phyloP scores from a whole-genome alignment of 2,329 filamentous ascomycete species.

The Fusarium sp. region DNA sequence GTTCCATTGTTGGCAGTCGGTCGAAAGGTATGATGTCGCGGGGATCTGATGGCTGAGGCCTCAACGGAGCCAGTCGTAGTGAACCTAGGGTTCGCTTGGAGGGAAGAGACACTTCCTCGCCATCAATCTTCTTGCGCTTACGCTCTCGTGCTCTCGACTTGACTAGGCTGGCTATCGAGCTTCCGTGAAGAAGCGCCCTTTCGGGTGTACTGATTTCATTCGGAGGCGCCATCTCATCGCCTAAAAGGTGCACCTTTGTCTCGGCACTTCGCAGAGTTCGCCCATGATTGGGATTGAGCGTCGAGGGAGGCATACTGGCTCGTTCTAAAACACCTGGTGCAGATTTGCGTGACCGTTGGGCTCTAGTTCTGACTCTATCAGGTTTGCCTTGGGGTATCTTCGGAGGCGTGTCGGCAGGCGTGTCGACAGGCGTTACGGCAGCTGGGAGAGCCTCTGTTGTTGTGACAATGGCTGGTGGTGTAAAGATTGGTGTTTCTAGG shows the following conservation, averaged over 20 bases:
- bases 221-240: neutral
- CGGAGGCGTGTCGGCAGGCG: neutral
- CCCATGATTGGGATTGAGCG: constrained; percentile 50
- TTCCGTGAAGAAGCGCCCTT: constrained; percentile 21
- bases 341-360: constrained; percentile 51
- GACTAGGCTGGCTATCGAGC: constrained; percentile 60
- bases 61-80: constrained; percentile 43
- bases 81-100: constrained; percentile 21
- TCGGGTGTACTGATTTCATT: constrained; percentile 5
- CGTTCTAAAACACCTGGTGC: constrained; percentile 49
- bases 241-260: neutral
- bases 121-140: constrained; percentile 57
- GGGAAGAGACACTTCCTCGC: constrained; percentile 46
- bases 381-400: constrained; percentile 13
- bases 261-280: constrained; percentile 39
- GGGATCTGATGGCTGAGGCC: constrained; percentile 32
- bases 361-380: constrained; percentile 36
- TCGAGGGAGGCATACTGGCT: constrained; percentile 43
- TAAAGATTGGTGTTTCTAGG: constrained; percentile 25
- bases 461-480: constrained; percentile 15
- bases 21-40: constrained; percentile 21
- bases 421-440: neutral
- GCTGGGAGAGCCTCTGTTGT: neutral
- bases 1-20: constrained; percentile 35
- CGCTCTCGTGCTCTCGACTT: constrained; percentile 58